A percentile compares a stretch with the other conserved stretches of the same genome.
phyloP scores from a whole-genome alignment of 768 basidiomycete genomes.

The Neoboletus brunneissimus region DNA sequence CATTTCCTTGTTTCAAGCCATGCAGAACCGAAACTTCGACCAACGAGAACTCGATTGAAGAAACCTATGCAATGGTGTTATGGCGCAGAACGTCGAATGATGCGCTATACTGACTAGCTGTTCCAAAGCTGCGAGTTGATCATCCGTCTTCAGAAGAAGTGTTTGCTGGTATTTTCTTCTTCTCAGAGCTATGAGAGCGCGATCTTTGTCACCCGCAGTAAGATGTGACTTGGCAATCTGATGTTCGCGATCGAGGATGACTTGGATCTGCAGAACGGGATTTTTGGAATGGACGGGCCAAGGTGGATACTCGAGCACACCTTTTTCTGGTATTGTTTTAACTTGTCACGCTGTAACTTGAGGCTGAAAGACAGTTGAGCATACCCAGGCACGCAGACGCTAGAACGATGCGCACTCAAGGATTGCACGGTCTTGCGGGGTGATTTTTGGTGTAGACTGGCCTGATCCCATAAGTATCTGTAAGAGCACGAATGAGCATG shows the following conservation, averaged over 20 bases:
- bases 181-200: constrained; percentile 84
- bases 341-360: constrained; percentile 93
- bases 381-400: constrained; percentile 16
- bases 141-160: constrained; percentile 83
- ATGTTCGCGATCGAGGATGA: constrained; percentile 81
- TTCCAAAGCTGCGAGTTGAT: constrained; percentile 84
- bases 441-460: constrained; percentile 84
- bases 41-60: constrained; percentile 94
- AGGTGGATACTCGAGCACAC: constrained; percentile 38
- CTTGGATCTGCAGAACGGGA: constrained; percentile 63
- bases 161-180: constrained; percentile 93
- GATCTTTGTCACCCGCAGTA: constrained; percentile 76
- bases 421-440: constrained; percentile 90
- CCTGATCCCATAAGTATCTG: constrained; percentile 55
- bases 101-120: constrained; percentile 59
- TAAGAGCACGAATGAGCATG: not conserved
- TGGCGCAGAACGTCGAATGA: not conserved
- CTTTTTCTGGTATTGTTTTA: constrained; percentile 94
- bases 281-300: not conserved
- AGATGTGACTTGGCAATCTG: constrained; percentile 86
- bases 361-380: constrained; percentile 51
- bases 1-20: constrained; percentile 90
- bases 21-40: constrained; percentile 91
- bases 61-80: constrained; percentile 57
- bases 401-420: constrained; percentile 69